Evolutionary conservation across 495 filamentous ascomycete genomes (phyloP).

Genomic region (Daldinia bambusicola): DNA sequence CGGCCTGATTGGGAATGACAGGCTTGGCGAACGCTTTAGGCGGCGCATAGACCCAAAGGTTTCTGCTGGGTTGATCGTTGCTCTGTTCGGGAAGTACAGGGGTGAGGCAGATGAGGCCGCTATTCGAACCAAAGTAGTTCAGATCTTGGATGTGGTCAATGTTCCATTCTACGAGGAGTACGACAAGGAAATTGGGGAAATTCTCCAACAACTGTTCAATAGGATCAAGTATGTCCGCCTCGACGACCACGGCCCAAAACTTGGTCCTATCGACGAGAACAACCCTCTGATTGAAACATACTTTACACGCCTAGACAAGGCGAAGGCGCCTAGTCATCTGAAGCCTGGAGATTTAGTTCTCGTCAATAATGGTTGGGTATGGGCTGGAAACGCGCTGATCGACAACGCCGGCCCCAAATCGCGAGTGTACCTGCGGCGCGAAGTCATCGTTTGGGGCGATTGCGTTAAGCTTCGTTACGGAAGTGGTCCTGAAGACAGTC

Average conservation of each 20-base stretch:
- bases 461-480: conserved; percentile 98
- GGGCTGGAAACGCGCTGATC: conserved; percentile 91
- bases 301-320: conserved; percentile 89
- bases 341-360: conserved; percentile 80
- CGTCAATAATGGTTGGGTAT: conserved; percentile 98
- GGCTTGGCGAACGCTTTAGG: conserved; percentile 80
- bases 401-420: conserved; percentile 93
- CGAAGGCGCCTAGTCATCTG: conserved; percentile 80
- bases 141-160: conserved; percentile 86
- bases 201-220: conserved; percentile 90
- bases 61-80: conserved; percentile 74
- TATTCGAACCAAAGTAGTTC: conserved; percentile 61
- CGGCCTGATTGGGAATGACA: conserved; percentile 73
- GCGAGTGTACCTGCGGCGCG: conserved; percentile 87
- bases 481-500: conserved; percentile 79
- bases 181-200: conserved; percentile 81
- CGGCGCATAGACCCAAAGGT: conserved; percentile 72
- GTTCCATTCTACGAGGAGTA: conserved; percentile 90
- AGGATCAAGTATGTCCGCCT: conserved; percentile 92
- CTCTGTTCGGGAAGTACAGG: conserved; percentile 74
- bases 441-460: conserved; percentile 98
- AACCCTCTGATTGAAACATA: conserved; percentile 93
- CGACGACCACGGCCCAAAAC: conserved; percentile 89
- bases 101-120: conserved; percentile 58
- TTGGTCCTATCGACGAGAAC: conserved; percentile 77